These are phyloP conservation scores for Boletus pseudo-olivaceus DNA, from an alignment of 768 basidiomycete species.

Conservation along the genomic window DNA sequence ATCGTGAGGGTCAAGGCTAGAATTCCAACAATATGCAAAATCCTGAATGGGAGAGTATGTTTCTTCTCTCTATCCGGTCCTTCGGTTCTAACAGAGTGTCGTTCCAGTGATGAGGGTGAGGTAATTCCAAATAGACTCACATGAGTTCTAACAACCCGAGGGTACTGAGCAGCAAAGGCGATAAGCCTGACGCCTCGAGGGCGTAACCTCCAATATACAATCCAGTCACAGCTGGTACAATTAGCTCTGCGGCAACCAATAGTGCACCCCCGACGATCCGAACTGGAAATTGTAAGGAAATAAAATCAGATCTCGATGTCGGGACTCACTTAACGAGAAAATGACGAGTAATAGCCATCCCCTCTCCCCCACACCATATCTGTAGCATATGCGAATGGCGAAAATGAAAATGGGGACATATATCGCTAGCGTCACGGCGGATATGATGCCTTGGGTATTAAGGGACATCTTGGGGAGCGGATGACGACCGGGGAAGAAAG, in stretches of 20 bases:
- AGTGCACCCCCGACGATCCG: conserved; percentile 57
- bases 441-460: conserved; percentile 46
- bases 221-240: conserved; percentile 36
- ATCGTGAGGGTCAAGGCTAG: conserved; percentile 33
- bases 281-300: conserved; percentile 34
- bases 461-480: conserved; percentile 30
- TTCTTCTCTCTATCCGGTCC: conserved; percentile 21
- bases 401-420: conserved; percentile 55
- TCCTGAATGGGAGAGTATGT: conserved; percentile 13
- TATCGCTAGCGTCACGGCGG: conserved; percentile 55
- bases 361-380: conserved; percentile 56
- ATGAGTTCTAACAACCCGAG: conserved; percentile 35
- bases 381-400: conserved; percentile 43
- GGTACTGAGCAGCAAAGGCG: conserved; percentile 37
- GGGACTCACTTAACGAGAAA: conserved; percentile 51
- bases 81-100: conserved; percentile 25
- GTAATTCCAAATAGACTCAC: conserved; percentile 24
- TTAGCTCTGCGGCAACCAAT: conserved; percentile 51
- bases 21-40: conserved; percentile 29
- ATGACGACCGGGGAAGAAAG: conserved; percentile 1
- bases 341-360: conserved; percentile 69
- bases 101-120: background rate
- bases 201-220: conserved; percentile 52
- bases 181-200: conserved; percentile 37
- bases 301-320: background rate